These are phyloP conservation scores for Penicillium corylophilum DNA, from an alignment of 2,329 filamentous ascomycete genomes.

Conservation along the genomic window DNA sequence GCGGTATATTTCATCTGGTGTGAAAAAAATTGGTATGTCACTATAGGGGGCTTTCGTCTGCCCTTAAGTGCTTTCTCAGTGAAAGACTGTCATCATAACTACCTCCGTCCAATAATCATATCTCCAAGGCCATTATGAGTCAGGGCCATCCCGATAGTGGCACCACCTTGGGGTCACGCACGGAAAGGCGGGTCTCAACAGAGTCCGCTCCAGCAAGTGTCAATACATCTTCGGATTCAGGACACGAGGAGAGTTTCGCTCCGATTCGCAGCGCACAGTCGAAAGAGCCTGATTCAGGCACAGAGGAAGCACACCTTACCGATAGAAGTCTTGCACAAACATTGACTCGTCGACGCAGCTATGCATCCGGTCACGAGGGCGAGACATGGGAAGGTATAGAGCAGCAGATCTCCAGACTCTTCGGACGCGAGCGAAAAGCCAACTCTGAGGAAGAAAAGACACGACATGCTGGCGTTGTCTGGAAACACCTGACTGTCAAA, in stretches of 20 bases:
- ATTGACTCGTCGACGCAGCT: slow-evolving; percentile 27
- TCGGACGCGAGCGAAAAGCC: slow-evolving; percentile 62
- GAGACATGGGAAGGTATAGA: slow-evolving; percentile 36
- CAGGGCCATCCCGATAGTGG: background rate
- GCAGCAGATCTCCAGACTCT: slow-evolving; percentile 67
- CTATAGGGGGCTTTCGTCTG: background rate
- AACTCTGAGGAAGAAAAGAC: slow-evolving; percentile 70
- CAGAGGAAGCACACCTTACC: slow-evolving; percentile 2
- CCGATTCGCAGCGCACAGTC: slow-evolving; percentile 14
- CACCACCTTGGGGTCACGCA: background rate
- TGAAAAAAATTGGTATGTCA: background rate
- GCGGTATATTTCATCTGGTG: background rate
- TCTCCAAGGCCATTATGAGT: background rate
- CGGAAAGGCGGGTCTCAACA: background rate
- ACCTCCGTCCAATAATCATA: background rate
- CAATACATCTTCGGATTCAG: slow-evolving; percentile 2
- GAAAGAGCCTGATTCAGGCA: background rate
- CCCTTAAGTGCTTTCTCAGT: background rate
- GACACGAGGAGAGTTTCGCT: background rate
- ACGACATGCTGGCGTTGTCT: slow-evolving; percentile 67
- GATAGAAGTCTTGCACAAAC: slow-evolving; percentile 21
- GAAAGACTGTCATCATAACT: background rate
- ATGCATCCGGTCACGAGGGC: slow-evolving; percentile 22
- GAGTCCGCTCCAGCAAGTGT: background rate
- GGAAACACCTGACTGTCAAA: slow-evolving; percentile 68